Evolutionary conservation across 805 yeast species (phyloP).

Genomic region (Wickerhamomyces ciferrii): DNA sequence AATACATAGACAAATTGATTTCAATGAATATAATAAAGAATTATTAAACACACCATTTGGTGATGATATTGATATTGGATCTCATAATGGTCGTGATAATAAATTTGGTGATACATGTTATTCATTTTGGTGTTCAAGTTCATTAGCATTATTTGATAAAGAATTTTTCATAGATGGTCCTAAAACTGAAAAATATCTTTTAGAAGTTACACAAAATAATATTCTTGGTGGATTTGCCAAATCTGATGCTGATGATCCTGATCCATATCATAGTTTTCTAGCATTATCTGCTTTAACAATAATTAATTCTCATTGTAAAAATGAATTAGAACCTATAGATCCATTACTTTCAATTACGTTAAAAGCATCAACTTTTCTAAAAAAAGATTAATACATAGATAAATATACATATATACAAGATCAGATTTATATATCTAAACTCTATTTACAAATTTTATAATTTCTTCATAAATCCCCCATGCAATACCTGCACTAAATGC

Average conservation of each 20-base stretch:
- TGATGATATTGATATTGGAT: conserved; percentile 58
- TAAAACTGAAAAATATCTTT: conserved; percentile 36
- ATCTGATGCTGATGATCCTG: conserved; percentile 58
- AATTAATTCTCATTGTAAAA: not conserved
- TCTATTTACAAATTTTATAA: conserved; percentile 36
- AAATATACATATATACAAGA: not conserved
- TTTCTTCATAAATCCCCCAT: conserved; percentile 95
- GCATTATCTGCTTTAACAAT: conserved; percentile 48
- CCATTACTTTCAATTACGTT: not conserved
- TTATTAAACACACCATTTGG: conserved; percentile 26
- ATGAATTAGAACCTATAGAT: not conserved
- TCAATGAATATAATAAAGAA: conserved; percentile 22
- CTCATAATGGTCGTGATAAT: conserved; percentile 83
- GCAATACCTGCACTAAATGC: conserved; percentile 92
- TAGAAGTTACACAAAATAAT: conserved; percentile 51
- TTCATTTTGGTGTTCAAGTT: conserved; percentile 74
- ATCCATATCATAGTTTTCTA: conserved; percentile 62
- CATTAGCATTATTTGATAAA: conserved; percentile 40
- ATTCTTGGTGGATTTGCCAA: conserved; percentile 77
- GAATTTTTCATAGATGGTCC: conserved; percentile 29
- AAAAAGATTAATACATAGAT: no score
- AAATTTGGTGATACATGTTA: conserved; percentile 86
- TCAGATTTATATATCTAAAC: not conserved
- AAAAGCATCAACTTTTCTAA: not conserved
- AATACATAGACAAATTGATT: conserved; percentile 54